Evolutionary conservation across 228 moss, liverwort and hornwort species (phyloP).

Genomic region (Sphagnum magellanicum): DNA sequence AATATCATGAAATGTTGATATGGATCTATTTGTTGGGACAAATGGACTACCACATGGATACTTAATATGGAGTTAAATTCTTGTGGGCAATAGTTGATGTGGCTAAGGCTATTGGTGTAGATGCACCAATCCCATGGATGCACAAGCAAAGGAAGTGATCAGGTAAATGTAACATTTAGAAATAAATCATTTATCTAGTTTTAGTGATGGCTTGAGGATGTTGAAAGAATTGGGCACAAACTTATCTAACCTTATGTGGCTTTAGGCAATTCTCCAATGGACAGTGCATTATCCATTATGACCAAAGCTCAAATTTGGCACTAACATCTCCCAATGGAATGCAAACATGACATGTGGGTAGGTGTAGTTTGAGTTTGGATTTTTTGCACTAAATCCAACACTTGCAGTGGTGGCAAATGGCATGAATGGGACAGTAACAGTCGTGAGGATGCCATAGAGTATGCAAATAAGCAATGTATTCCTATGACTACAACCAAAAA

Average conservation of each 20-base stretch:
- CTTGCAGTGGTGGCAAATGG: slow-evolving; percentile 89
- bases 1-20: not conserved
- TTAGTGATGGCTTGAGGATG: too few species aligned
- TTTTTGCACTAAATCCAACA: slow-evolving; percentile 86
- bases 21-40: not conserved
- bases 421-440: slow-evolving; percentile 96
- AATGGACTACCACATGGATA: not conserved
- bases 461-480: slow-evolving; percentile 69
- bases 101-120: slow-evolving; percentile 77
- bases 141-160: slow-evolving; percentile 95
- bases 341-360: too few species aligned
- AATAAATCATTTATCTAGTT: too few species aligned
- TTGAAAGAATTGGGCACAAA: too few species aligned
- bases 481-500: slow-evolving; percentile 81
- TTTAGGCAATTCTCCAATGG: too few species aligned
- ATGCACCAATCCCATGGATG: slow-evolving; percentile 97
- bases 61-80: too few species aligned
- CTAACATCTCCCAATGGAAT: too few species aligned
- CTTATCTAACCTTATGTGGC: too few species aligned
- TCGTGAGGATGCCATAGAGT: slow-evolving; percentile 93
- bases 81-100: slow-evolving; percentile 88
- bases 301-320: too few species aligned
- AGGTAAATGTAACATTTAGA: too few species aligned
- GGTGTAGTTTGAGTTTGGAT: slow-evolving; percentile 88
- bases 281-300: too few species aligned